phyloP scores from a whole-genome alignment of 768 basidiomycete genomes.

The Amanita rubescens region DNA sequence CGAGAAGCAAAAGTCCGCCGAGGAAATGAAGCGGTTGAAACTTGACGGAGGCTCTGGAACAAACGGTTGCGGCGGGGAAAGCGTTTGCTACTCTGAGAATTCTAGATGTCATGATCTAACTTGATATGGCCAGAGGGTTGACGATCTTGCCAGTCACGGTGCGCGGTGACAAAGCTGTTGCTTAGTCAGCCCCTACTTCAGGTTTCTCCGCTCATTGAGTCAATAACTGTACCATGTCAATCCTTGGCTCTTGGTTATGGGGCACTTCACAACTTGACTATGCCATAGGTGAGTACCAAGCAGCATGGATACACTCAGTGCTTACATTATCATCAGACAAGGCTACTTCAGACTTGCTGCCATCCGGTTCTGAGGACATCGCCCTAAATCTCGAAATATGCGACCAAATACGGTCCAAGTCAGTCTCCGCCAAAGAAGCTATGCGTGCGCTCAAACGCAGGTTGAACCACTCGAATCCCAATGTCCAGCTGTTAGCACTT shows the following conservation, averaged over 20 bases:
- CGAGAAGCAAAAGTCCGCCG: constrained; percentile 25
- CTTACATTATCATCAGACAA: constrained; percentile 50
- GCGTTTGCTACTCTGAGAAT: neutral
- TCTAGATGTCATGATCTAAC: constrained; percentile 11
- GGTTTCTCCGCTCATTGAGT: neutral
- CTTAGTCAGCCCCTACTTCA: neutral
- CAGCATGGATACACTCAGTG: neutral
- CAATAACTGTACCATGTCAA: constrained; percentile 39
- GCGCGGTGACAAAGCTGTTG: neutral
- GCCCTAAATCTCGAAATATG: constrained; percentile 93
- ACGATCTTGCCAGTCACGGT: too few species aligned
- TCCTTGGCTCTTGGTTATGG: constrained; percentile 67
- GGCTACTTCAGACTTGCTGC: constrained; percentile 87
- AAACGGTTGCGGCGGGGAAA: constrained; percentile 6
- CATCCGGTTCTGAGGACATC: constrained; percentile 81
- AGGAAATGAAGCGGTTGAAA: constrained; percentile 6
- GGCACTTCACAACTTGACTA: constrained; percentile 79
- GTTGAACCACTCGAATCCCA: constrained; percentile 91
- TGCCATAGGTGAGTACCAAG: constrained; percentile 56
- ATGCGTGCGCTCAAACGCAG: constrained; percentile 85
- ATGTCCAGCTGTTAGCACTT: constrained; percentile 86
- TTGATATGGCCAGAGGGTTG: too few species aligned
- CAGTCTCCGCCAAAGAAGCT: constrained; percentile 75
- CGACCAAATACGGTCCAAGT: constrained; percentile 92
- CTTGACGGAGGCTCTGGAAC: constrained; percentile 8